phyloP scores from a whole-genome alignment of 2,329 filamentous ascomycete genomes.

The Zarea fungicola region DNA sequence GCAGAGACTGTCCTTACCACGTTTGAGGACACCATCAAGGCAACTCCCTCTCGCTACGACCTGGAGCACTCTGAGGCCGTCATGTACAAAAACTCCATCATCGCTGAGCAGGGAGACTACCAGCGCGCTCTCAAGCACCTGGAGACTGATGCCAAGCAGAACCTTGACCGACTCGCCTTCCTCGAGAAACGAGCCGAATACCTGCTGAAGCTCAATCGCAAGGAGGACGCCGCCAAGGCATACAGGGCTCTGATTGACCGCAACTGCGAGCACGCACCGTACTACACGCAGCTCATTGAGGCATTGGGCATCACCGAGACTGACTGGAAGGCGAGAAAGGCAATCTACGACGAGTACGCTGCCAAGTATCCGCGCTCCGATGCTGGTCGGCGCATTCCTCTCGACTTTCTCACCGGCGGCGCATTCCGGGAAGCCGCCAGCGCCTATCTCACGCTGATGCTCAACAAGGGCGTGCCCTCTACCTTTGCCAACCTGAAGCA shows the following conservation, averaged over 20 bases:
- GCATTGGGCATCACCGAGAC: constrained; percentile 56
- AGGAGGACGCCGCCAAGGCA: constrained; percentile 73
- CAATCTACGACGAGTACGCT: constrained; percentile 72
- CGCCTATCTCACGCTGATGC: constrained; percentile 74
- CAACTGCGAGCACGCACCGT: constrained; percentile 80
- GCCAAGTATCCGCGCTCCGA: constrained; percentile 78
- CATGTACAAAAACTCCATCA: constrained; percentile 92
- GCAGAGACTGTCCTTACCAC: constrained; percentile 88
- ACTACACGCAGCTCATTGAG: constrained; percentile 74
- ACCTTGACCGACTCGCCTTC: constrained; percentile 76
- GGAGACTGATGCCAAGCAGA: constrained; percentile 68
- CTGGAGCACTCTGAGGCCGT: constrained; percentile 90
- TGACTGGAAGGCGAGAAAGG: constrained; percentile 60
- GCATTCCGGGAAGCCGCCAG: constrained; percentile 75
- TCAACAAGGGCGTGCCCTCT: constrained; percentile 89
- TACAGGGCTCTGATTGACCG: constrained; percentile 78
- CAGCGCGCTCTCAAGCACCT: constrained; percentile 83
- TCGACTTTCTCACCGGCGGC: constrained; percentile 82
- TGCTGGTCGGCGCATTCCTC: constrained; percentile 75
- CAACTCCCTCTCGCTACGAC: constrained; percentile 68
- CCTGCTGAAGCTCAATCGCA: constrained; percentile 68
- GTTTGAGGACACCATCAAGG: constrained; percentile 90
- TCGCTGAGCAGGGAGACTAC: constrained; percentile 81
- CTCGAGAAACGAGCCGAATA: constrained; percentile 85
- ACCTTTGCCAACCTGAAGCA: constrained; percentile 96